Base-by-base conservation (phyloP, 192 early-diverging fungal species). In the Coemansia asiatica region DNA sequence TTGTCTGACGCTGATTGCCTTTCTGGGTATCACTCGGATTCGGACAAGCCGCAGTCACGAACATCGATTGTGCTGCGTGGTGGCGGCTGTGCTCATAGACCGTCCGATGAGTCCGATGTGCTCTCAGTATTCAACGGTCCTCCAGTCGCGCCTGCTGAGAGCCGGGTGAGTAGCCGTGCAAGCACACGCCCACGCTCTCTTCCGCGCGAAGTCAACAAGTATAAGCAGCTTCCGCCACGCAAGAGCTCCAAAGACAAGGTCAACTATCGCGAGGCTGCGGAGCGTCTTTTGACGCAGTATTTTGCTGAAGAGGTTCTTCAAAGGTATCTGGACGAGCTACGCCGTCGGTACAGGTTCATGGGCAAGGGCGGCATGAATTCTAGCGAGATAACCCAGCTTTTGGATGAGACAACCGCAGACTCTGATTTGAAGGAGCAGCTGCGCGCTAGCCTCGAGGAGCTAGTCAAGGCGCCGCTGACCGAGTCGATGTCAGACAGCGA, bases 261-360 rank as follows among this genome's bases (percentile, higher is more conserved):
- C 69, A 72, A 76, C 67, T 82, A 82, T 40, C 74, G 74, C 57
- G 74, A 82, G 71, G 69, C 68, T 5, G 75, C 69, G 6, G 79
- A 82, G 51, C 69, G 40, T 29, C 66, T 82, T 51, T 62, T 82
- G 36, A 76, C 79, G 6, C 79, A 82, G 65, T 82, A 82, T 38
- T 82, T 73, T 56, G 70, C 74, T 5, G 63, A 67, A 31, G 68
- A 69, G 16, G 54, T 76, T 1, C 79, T 82, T 40, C 35, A 64
- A 21, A 64, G 66, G 67, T 82, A 82, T 36, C 64, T 82, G 40
- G 72, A 82, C 28, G 79, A 82, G 71, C 74, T 82, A 56, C 74
- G 75, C 5, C 79, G 72, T 10, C 74, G 74, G 1, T 71, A 82
- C 33, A 74, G 79, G 13, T 82, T 82, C 46, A 82, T 82, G 38